Evolutionary conservation across 2,329 filamentous ascomycete genomes (phyloP).

Genomic region (Botrytis squamosa): DNA sequence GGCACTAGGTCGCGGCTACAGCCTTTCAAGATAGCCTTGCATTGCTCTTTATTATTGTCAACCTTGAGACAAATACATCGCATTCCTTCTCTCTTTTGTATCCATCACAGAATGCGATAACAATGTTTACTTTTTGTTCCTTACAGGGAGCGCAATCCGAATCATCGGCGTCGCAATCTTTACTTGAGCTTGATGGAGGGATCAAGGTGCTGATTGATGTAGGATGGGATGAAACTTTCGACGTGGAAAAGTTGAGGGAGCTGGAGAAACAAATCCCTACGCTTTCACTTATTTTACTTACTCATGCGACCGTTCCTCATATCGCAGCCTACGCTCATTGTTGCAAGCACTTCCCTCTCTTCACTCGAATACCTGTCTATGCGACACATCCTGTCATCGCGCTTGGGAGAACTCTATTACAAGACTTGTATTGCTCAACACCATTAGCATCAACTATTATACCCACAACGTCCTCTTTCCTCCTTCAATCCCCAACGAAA

Average conservation of each 20-base stretch:
- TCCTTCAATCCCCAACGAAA: slow-evolving; percentile 68
- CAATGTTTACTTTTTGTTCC: slow-evolving; percentile 95
- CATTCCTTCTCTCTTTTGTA: background rate
- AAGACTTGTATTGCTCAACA: slow-evolving; percentile 89
- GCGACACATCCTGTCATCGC: slow-evolving; percentile 92
- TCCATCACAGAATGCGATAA: slow-evolving; percentile 29
- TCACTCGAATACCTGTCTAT: slow-evolving; percentile 89
- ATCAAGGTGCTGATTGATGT: slow-evolving; percentile 94
- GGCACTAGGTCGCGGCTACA: slow-evolving; percentile 13
- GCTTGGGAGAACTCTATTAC: slow-evolving; percentile 83
- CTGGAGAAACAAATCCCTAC: slow-evolving; percentile 92
- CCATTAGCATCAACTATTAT: slow-evolving; percentile 85
- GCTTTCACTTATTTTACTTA: slow-evolving; percentile 88
- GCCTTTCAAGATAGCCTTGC: slow-evolving; percentile 16
- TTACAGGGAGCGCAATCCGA: slow-evolving; percentile 87
- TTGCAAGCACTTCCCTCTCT: slow-evolving; percentile 92
- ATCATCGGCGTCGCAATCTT: slow-evolving; percentile 86
- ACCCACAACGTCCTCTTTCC: slow-evolving; percentile 67
- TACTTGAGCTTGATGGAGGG: slow-evolving; percentile 93
- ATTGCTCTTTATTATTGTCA: background rate
- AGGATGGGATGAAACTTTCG: slow-evolving; percentile 93
- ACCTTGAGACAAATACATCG: background rate
- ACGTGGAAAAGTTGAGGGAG: slow-evolving; percentile 76
- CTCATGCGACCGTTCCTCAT: slow-evolving; percentile 88
- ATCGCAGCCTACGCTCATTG: slow-evolving; percentile 93